Conservation (phyloP, 495 filamentous ascomycete species). For the Penicillium riverlandense region DNA sequence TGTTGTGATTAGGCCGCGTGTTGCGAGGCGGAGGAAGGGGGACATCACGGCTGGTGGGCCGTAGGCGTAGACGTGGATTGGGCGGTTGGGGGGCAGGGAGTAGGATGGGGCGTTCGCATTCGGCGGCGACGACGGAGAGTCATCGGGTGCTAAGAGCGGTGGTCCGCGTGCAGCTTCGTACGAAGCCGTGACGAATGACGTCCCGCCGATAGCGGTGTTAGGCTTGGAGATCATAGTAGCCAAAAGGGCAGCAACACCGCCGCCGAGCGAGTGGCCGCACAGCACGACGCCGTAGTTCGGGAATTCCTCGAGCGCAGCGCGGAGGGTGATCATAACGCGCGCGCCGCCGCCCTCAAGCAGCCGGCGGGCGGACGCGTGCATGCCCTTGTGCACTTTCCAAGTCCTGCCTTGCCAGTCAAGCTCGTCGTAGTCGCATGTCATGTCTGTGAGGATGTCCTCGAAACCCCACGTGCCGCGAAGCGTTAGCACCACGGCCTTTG, state of each 20-base stretch:
- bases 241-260: constrained; percentile 65
- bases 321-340: constrained; percentile 59
- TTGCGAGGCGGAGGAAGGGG: constrained; percentile 61
- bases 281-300: constrained; percentile 68
- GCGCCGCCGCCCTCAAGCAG: constrained; percentile 60
- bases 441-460: constrained; percentile 72
- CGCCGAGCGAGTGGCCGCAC: constrained; percentile 72
- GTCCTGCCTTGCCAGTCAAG: constrained; percentile 56
- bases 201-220: constrained; percentile 39
- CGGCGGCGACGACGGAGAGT: too few species aligned
- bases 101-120: constrained; percentile 14
- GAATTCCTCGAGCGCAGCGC: constrained; percentile 64
- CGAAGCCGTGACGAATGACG: constrained; percentile 47
- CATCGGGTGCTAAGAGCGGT: constrained; percentile 30
- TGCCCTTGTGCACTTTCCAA: constrained; percentile 79
- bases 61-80: constrained; percentile 74
- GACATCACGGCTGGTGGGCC: constrained; percentile 70
- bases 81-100: constrained; percentile 56
- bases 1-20: constrained; percentile 69
- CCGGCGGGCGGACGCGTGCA: constrained; percentile 67
- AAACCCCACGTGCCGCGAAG: constrained; percentile 74
- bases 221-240: constrained; percentile 68
- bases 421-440: constrained; percentile 76
- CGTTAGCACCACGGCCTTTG: constrained; percentile 68
- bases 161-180: constrained; percentile 25